Evolutionary conservation across 1,284 basidiomycete genomes (phyloP).

Genomic region (Tranzscheliella williamsii): DNA sequence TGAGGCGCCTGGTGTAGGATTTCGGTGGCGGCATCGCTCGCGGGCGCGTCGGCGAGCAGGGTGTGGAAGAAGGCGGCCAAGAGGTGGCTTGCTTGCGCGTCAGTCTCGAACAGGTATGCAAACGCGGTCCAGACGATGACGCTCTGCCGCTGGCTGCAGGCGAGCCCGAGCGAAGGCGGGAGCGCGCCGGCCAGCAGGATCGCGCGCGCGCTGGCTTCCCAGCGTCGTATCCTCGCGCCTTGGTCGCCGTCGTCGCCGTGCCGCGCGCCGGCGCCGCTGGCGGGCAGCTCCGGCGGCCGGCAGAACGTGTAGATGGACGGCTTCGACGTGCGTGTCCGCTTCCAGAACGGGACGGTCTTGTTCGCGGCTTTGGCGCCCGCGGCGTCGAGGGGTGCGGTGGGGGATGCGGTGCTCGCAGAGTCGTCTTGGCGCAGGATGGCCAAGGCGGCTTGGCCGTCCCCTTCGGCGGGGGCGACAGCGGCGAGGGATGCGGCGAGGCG

Average conservation of each 20-base stretch:
- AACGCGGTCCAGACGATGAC: conserved; percentile 22
- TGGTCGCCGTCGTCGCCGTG: too few species aligned
- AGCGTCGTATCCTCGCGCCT: too few species aligned
- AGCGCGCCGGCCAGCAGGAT: conserved; percentile 13
- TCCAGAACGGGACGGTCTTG: too few species aligned
- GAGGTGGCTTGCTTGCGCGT: conserved; percentile 3
- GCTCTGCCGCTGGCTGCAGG: conserved; percentile 4
- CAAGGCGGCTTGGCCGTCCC: neutral
- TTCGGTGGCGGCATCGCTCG: conserved; percentile 2
- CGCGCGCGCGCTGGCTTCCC: conserved; percentile 2
- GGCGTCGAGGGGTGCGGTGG: too few species aligned
- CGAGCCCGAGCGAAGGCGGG: conserved; percentile 9
- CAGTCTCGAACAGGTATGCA: conserved; percentile 8
- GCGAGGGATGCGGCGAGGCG: neutral
- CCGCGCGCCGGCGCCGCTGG: neutral
- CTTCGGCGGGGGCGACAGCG: neutral
- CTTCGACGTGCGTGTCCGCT: conserved; percentile 1
- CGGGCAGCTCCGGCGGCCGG: neutral
- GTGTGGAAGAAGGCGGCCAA: conserved; percentile 5
- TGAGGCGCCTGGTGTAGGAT: conserved; percentile 8
- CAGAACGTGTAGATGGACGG: conserved; percentile 5
- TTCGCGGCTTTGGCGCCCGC: too few species aligned
- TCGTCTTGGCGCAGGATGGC: neutral
- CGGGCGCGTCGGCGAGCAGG: conserved; percentile 3
- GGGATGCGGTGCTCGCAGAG: conserved; percentile 1